Evolutionary conservation across 2,329 filamentous ascomycete genomes (phyloP).

Genomic region (Calonectria hongkongensis): DNA sequence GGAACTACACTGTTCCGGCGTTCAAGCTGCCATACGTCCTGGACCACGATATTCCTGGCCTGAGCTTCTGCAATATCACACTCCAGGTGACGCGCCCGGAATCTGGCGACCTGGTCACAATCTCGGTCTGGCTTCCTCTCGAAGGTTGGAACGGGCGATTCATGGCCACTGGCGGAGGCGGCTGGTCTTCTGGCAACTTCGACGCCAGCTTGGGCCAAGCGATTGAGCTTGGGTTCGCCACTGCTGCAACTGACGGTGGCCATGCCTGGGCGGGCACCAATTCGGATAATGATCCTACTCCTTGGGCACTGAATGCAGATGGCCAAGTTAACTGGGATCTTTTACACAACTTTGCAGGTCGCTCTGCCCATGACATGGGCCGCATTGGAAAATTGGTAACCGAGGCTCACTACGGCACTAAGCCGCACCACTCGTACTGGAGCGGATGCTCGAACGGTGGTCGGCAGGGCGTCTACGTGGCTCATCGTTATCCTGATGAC

Average conservation of each 20-base stretch:
- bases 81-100: slow-evolving; percentile 10
- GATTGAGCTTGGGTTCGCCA: slow-evolving; percentile 20
- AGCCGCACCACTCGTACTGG: too few species aligned
- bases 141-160: slow-evolving; percentile 27
- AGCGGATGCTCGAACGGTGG: too few species aligned
- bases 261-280: background rate
- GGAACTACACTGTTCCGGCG: background rate
- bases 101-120: background rate
- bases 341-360: slow-evolving; percentile 21
- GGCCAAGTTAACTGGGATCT: slow-evolving; percentile 1
- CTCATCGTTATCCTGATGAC: too few species aligned
- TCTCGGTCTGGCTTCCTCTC: slow-evolving; percentile 21
- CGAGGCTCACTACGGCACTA: too few species aligned
- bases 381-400: background rate
- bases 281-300: background rate
- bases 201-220: background rate
- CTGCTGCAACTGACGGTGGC: slow-evolving; percentile 15
- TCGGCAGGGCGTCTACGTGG: too few species aligned
- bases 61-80: slow-evolving; percentile 36
- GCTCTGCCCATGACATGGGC: slow-evolving; percentile 3
- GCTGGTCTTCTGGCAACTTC: slow-evolving; percentile 14
- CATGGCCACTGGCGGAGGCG: slow-evolving; percentile 30
- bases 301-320: slow-evolving; percentile 1
- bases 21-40: slow-evolving; percentile 1
- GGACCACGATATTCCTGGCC: background rate